Evolutionary conservation across 345 rosid genomes (phyloP).

Genomic region (Linum trigynum): DNA sequence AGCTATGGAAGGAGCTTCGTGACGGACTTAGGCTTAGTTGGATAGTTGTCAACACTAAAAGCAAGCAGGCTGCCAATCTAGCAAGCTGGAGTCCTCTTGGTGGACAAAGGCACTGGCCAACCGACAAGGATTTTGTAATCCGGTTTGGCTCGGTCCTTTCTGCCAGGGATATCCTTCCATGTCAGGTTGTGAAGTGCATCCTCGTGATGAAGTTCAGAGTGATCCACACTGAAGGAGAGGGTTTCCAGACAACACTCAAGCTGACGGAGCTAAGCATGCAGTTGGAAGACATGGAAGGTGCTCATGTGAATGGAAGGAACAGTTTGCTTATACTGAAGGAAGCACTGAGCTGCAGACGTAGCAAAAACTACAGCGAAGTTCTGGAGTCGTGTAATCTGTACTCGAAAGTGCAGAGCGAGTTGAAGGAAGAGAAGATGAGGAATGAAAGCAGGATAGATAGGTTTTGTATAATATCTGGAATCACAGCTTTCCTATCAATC

Average conservation of each 20-base stretch:
- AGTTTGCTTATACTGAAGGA: slow-evolving; percentile 57
- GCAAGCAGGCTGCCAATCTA: slow-evolving; percentile 59
- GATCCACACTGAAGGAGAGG: slow-evolving; percentile 36
- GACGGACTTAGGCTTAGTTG: slow-evolving; percentile 64
- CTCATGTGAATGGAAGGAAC: slow-evolving; percentile 65
- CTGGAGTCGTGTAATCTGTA: slow-evolving; percentile 60
- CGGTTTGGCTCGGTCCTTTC: slow-evolving; percentile 69
- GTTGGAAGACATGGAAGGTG: slow-evolving; percentile 74
- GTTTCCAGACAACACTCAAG: slow-evolving; percentile 36
- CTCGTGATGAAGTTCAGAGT: slow-evolving; percentile 61
- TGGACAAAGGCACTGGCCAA: slow-evolving; percentile 81
- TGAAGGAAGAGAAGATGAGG: slow-evolving; percentile 67
- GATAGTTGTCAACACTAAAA: slow-evolving; percentile 60
- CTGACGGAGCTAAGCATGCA: slow-evolving; percentile 71
- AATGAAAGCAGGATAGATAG: slow-evolving; percentile 58
- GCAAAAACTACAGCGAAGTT: slow-evolving; percentile 64
- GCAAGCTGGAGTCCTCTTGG: slow-evolving; percentile 76
- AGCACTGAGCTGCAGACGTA: slow-evolving; percentile 53
- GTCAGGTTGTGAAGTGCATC: slow-evolving; percentile 65
- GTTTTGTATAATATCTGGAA: slow-evolving; percentile 48
- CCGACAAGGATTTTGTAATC: slow-evolving; percentile 65
- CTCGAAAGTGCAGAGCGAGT: slow-evolving; percentile 54
- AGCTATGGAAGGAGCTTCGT: slow-evolving; percentile 58
- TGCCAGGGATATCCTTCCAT: slow-evolving; percentile 56
- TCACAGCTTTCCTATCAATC: slow-evolving; percentile 52